Percentiles rank a stretch among this genome's conserved stretches.
These are phyloP conservation scores for Penicillium glabrum DNA, from an alignment of 2,329 filamentous ascomycete genomes.

Conservation along the genomic window DNA sequence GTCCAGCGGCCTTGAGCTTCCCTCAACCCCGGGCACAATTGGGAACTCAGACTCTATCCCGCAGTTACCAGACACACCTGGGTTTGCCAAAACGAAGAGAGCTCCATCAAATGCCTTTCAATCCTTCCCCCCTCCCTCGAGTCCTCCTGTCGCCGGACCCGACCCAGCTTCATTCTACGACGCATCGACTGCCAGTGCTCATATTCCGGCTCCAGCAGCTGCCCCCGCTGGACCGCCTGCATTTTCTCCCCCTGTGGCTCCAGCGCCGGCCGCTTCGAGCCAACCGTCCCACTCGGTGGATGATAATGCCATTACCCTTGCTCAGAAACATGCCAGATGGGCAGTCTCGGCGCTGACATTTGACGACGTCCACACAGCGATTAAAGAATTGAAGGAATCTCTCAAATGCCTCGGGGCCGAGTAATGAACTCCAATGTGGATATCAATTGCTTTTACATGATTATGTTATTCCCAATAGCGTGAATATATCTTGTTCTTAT, in stretches of 20 bases:
- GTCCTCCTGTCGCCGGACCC: conserved; percentile 25
- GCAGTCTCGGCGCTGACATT: conserved; percentile 96
- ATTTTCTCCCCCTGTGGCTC: conserved; percentile 22
- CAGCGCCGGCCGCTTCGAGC: conserved; percentile 18
- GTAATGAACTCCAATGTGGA: background rate
- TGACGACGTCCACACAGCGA: conserved; percentile 87
- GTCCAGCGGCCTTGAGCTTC: conserved; percentile 34
- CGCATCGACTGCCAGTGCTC: conserved; percentile 15
- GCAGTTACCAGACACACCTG: conserved; percentile 35
- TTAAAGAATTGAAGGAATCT: conserved; percentile 78
- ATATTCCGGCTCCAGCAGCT: conserved; percentile 18
- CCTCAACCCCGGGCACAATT: conserved; percentile 40
- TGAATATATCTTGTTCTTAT: background rate
- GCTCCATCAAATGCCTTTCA: conserved; percentile 34
- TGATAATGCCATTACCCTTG: conserved; percentile 73
- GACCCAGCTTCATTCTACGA: conserved; percentile 23
- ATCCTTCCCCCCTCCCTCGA: conserved; percentile 40
- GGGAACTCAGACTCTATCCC: conserved; percentile 26
- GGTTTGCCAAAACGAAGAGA: conserved; percentile 14
- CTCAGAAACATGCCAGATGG: conserved; percentile 96
- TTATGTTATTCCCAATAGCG: background rate
- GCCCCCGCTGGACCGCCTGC: conserved; percentile 14
- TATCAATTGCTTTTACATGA: background rate
- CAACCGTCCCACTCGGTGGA: conserved; percentile 45
- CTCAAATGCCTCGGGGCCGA: conserved; percentile 66